Evolutionary conservation across 352 stramenopile species (phyloP), one percentile per base, ranked within the genome.

Genomic region (Phytopythium mirpurense): DNA sequence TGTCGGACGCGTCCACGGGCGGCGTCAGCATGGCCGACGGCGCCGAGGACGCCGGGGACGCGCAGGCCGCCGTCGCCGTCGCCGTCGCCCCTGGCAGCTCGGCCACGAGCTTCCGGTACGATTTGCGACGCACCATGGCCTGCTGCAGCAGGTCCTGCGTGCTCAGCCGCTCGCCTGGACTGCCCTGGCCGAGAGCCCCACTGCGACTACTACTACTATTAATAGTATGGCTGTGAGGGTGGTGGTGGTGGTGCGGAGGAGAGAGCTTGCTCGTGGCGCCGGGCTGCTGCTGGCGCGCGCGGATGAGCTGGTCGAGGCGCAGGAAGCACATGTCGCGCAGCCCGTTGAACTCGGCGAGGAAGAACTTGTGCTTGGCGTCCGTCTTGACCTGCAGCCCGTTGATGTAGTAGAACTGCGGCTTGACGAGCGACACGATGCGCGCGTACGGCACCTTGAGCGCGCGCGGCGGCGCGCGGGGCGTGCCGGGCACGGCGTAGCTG

Each of bases 381-480:
- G 73, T 86, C 55, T 86, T 88, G 54, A 92, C 63, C 43, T 92
- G 78, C 24, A 92, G 55, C 0, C 78, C 81, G 48, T 88, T 92
- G 57, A 92, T 90, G 58, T 89, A 92, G 62, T 92, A 89, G 43
- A 92, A 90, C 62, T 87, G 72, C 11, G 81, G 81, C 58, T 92
- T 89, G 42, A 90, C 50, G n/a, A 92, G 63, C 50, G 74, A 80
- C 23, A 77, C 51, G 19, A 92, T 67, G 41, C 82, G 65, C 0
- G 67, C 67, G 40, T 83, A 92, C 54, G 74, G 51, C 15, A 92
- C 65, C 55, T 83, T 86, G 54, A 79, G 60, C n/a, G 59, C 69
- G 35, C 75, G 72, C 1, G 63, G 58, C 36, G 67, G 57, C 1
- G 32, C 42, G 2, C 19, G 21, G 2, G 46, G 46, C 18, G 46